Evolutionary conservation across 805 yeast species (phyloP).

Genomic region (Yarrowia sp.): DNA sequence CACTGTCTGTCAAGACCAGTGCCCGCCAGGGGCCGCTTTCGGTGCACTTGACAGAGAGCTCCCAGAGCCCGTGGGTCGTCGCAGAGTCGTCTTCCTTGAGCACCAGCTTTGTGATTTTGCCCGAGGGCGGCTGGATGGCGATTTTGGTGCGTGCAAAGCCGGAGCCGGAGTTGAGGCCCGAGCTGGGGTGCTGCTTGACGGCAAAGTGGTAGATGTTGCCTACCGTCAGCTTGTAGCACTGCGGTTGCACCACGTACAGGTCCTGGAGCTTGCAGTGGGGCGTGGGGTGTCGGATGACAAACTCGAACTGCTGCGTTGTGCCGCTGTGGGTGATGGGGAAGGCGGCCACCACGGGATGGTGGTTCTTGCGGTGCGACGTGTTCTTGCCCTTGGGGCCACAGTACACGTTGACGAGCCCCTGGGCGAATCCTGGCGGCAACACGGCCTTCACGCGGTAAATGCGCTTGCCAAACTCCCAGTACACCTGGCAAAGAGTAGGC

Average conservation of each 20-base stretch:
- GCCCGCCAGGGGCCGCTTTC: constrained; percentile 87
- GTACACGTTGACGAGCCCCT: constrained; percentile 78
- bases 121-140: constrained; percentile 84
- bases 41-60: constrained; percentile 62
- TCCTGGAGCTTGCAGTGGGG: constrained; percentile 74
- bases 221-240: constrained; percentile 63
- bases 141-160: constrained; percentile 60
- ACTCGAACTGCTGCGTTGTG: constrained; percentile 63
- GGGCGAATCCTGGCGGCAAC: constrained; percentile 69
- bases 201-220: constrained; percentile 71
- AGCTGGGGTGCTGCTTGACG: constrained; percentile 67
- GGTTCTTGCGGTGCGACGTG: constrained; percentile 41
- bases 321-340: constrained; percentile 81
- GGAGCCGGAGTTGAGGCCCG: constrained; percentile 53
- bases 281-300: constrained; percentile 76
- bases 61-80: constrained; percentile 56
- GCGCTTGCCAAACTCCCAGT: constrained; percentile 70
- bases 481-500: constrained; percentile 76
- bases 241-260: constrained; percentile 85
- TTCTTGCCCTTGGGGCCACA: constrained; percentile 65
- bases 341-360: constrained; percentile 73
- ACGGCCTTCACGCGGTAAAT: constrained; percentile 80
- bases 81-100: constrained; percentile 55
- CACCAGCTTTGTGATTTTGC: constrained; percentile 68
- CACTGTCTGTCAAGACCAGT: constrained; percentile 76